A percentile compares a stretch with the other conserved stretches of the same genome.
These are phyloP conservation scores for Daldinia concentrica DNA, from an alignment of 495 filamentous ascomycete genomes.

Conservation along the genomic window DNA sequence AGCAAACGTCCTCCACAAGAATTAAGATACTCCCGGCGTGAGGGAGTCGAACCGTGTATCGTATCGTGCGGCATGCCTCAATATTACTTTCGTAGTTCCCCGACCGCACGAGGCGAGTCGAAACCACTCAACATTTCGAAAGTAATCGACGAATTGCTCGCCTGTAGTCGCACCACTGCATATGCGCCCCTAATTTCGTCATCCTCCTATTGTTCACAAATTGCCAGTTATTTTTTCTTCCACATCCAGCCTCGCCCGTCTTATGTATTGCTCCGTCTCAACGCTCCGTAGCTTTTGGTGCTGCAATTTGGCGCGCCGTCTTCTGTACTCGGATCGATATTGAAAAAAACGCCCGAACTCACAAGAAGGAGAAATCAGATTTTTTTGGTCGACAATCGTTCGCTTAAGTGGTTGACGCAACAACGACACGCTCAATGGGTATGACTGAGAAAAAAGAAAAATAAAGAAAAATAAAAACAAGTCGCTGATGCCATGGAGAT, in stretches of 20 bases:
- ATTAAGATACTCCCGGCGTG: constrained; percentile 36
- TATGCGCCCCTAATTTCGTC: constrained; percentile 24
- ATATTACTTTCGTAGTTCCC: constrained; percentile 32
- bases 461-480: constrained; percentile 41
- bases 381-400: constrained; percentile 49
- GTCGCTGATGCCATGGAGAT: constrained; percentile 52
- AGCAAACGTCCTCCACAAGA: constrained; percentile 42
- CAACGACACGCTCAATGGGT: constrained; percentile 47
- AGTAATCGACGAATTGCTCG: constrained; percentile 29
- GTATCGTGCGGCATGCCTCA: constrained; percentile 35
- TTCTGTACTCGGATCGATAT: constrained; percentile 38
- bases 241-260: constrained; percentile 34
- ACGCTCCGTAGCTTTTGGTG: constrained; percentile 22
- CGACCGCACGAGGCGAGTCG: constrained; percentile 23
- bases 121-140: constrained; percentile 21
- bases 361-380: constrained; percentile 44
- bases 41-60: constrained; percentile 36
- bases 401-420: constrained; percentile 40
- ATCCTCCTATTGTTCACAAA: constrained; percentile 39
- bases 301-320: constrained; percentile 34
- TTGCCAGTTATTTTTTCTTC: constrained; percentile 39
- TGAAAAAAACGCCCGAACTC: constrained; percentile 43
- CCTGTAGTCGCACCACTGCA: constrained; percentile 15
- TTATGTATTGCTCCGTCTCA: constrained; percentile 27
- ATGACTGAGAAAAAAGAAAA: constrained; percentile 44